Percentiles rank a stretch among this genome's conserved stretches.
Evolutionary conservation across 2,329 filamentous ascomycete genomes (phyloP).

Genomic region (Venturia nashicola): DNA sequence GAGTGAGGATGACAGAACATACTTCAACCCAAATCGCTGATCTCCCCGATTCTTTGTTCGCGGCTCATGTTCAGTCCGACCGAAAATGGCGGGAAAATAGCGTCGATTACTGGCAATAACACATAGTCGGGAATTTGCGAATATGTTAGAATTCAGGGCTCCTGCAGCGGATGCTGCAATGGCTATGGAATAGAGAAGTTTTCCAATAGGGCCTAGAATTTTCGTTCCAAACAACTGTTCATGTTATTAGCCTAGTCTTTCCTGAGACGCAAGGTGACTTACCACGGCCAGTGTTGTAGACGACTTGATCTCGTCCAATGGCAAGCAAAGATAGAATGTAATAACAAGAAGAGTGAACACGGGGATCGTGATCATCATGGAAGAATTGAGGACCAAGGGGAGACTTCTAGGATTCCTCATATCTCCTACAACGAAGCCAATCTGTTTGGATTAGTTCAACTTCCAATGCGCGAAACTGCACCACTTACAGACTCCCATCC

Average conservation of each 20-base stretch:
- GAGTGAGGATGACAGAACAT: too few relatives aligned
- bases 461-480: neutral
- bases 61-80: slow-evolving; percentile 14
- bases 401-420: slow-evolving; percentile 21
- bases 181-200: too few relatives aligned
- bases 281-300: too few relatives aligned
- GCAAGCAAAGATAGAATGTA: slow-evolving; percentile 21
- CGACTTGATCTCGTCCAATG: slow-evolving; percentile 21
- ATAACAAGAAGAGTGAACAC: slow-evolving; percentile 34
- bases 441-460: slow-evolving; percentile 19
- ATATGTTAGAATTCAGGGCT: slow-evolving; percentile 45
- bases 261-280: slow-evolving; percentile 29
- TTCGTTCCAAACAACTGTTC: slow-evolving; percentile 43
- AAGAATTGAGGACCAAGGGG: slow-evolving; percentile 49
- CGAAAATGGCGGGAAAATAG: slow-evolving; percentile 18
- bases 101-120: slow-evolving; percentile 37
- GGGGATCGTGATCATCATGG: slow-evolving; percentile 47
- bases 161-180: neutral
- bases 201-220: slow-evolving; percentile 40
- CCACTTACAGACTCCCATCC: slow-evolving; percentile 50
- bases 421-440: slow-evolving; percentile 25
- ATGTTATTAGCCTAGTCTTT: slow-evolving; percentile 40
- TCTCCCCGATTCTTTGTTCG: neutral
- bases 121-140: slow-evolving; percentile 48
- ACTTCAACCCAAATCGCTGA: neutral